These are phyloP conservation scores for Sequoia sempervirens DNA, from an alignment of 75 land plant species.

Conservation along the genomic window DNA sequence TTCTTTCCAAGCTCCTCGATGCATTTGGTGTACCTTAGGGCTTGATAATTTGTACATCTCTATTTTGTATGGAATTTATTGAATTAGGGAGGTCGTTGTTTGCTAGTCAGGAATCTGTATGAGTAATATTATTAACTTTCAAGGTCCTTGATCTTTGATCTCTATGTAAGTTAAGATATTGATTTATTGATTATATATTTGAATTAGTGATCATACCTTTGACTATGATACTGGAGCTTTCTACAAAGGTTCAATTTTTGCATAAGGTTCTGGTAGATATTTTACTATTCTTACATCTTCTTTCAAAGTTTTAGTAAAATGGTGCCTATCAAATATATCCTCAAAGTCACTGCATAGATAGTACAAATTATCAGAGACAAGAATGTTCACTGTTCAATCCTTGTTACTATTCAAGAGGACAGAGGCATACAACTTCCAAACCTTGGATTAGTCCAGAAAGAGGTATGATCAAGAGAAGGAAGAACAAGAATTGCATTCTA, in stretches of 20 bases:
- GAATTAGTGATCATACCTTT: conserved; percentile 20
- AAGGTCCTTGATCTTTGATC: too few relatives aligned
- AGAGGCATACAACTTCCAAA: conserved; percentile 11
- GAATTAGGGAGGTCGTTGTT: too few relatives aligned
- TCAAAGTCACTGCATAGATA: conserved; percentile 65
- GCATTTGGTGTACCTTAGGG: too few relatives aligned
- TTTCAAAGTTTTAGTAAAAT: conserved; percentile 56
- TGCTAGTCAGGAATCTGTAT: too few relatives aligned
- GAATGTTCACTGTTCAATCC: neutral
- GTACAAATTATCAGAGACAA: neutral
- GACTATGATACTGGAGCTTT: conserved; percentile 94
- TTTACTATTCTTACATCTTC: conserved; percentile 73
- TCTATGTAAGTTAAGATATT: too few relatives aligned
- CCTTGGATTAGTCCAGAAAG: conserved; percentile 95
- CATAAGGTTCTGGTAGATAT: conserved; percentile 45
- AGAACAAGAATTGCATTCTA: conserved; percentile 60
- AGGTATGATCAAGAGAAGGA: conserved; percentile 77
- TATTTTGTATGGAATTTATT: too few relatives aligned
- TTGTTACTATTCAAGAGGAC: neutral
- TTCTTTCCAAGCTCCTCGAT: too few relatives aligned
- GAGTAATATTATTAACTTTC: too few relatives aligned
- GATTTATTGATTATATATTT: too few relatives aligned
- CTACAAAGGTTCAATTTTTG: conserved; percentile 36
- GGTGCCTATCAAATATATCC: conserved; percentile 82
- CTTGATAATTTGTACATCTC: too few relatives aligned